Base-by-base conservation (phyloP, 768 basidiomycete genomes). In the Suillus clintonianus region DNA sequence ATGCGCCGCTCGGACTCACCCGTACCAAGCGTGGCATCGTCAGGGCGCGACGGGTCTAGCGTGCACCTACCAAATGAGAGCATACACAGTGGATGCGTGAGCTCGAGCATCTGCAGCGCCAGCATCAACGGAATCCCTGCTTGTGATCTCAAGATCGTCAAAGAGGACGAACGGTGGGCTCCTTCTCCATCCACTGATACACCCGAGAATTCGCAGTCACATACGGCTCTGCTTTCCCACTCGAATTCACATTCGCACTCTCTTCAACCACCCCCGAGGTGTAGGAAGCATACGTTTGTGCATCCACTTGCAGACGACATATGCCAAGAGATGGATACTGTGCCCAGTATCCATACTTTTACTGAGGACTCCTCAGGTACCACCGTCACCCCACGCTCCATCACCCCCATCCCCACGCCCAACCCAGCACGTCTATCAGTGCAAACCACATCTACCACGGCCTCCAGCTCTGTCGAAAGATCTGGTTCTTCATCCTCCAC, bases 131-230 rank as follows among this genome's bases (percentile, higher is more conserved):
- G 67, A 22, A 67, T 67, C 53, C 34, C 62, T 51, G 70, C 70
- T 61, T 66, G 74, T 27, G 80, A 82, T 47, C 66, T 76, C 45
- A 82, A 74, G 76, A 81, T 77, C 62, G 78, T 76, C 24, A 78
- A 73, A 59, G 77, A 81, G 57, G 72, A 75, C 17, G 79, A 81
- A 59, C 37, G 56, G 3, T 57, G 24, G 24, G 42, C 42, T 9
- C 24, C 64, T 9, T 48, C 65, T 13, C 62, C 69, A 24, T 62
- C 59, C 43, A 62, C 69, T 11, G 51, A 50, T 37, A 72, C 77
- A 66, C 80, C 75, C 19, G 66, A 74, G 56, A 78, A 70, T 59
- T 73, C 74, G 24, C 66, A n/a, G 60, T 37, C 50, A 60, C 65
- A n/a, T 56, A 63, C 0, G 63, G 66, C 19, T 56, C 48, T 11